Evolutionary conservation across 2,329 filamentous ascomycete genomes (phyloP), one percentile per base, ranked within the genome.

Genomic region (Apiospora hydei): DNA sequence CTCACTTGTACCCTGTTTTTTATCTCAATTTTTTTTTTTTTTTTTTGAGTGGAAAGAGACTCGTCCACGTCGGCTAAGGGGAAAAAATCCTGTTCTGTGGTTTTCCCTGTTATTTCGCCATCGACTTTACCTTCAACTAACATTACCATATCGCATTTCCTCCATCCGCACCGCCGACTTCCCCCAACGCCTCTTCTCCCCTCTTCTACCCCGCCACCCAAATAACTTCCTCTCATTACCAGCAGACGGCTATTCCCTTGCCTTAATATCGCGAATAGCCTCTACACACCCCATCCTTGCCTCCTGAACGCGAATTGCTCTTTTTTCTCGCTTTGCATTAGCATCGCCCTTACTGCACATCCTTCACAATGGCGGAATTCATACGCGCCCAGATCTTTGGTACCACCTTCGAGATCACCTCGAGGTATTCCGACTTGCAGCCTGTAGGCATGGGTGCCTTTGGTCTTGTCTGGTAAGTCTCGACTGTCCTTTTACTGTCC

Each of bases 361-460:
- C 26, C 34, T 64, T 82, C 90, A 92, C 82, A 83, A 98, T 99
- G 96, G 96, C 96, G 84, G 96, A 99, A 89, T 99, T 99, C 85
- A 94, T 99, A 82, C 94, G 96, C 85, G 95, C 96, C 82, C 96
- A 98, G 89, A 98, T 99, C 84, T 99, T 99, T 82, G 96, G 96
- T 83, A 99, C 96, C 75, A 98, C 96, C 79, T 99, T 99, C 83
- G 96, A 99, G 90, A 98, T 98, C 86, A 99, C 96, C 78, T 98
- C 95, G 85, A 93, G 96, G 95, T 98, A 90, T 73, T 97, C 96
- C 74, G 96, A 99, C 85, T 90, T 99, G 82, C 96, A 99, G 83
- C 96, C 96, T 49, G 96, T 99, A 77, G 96, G 96, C 82, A 99
- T 99, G 96, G 96, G 96, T 80, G 96, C 96, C 74, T 99, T 99